Conservation (phyloP, 192 early-diverging fungal genomes). For the Podila horticola region DNA sequence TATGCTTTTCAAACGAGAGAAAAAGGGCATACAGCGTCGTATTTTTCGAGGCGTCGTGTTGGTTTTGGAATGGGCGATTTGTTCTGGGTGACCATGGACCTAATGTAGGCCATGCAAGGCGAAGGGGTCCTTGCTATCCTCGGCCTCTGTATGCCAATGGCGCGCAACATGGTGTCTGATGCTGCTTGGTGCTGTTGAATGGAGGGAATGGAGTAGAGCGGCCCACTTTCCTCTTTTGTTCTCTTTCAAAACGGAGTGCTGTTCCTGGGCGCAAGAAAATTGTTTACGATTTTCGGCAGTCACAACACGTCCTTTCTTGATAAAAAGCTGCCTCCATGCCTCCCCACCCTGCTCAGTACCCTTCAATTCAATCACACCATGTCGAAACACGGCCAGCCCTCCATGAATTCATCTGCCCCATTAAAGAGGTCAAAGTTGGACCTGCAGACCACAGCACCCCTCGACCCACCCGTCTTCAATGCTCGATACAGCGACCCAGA, state of each 20-base stretch:
- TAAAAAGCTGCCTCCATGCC: background rate
- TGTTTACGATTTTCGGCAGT: conserved; percentile 9
- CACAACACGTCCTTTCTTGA: background rate
- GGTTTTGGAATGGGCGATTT: conserved; percentile 16
- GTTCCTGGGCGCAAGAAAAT: background rate
- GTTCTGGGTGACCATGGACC: background rate
- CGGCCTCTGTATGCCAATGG: conserved; percentile 23
- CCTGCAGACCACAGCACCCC: background rate
- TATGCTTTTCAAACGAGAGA: background rate
- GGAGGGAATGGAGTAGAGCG: background rate
- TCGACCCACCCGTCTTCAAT: conserved; percentile 47
- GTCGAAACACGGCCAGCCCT: conserved; percentile 26
- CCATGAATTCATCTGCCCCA: background rate
- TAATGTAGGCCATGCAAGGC: background rate
- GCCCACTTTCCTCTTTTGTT: too few species aligned
- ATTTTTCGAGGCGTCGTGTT: conserved; percentile 37
- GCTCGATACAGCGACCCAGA: conserved; percentile 40
- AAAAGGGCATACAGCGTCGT: conserved; percentile 22
- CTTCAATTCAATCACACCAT: conserved; percentile 5
- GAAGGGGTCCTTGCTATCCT: background rate
- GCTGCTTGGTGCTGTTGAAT: background rate
- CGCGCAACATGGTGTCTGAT: conserved; percentile 32
- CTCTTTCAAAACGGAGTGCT: too few species aligned
- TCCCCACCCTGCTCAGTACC: background rate
- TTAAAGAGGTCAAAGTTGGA: conserved; percentile 31